phyloP scores from a whole-genome alignment of 2,329 filamentous ascomycete genomes.

The Teratosphaeria destructans region DNA sequence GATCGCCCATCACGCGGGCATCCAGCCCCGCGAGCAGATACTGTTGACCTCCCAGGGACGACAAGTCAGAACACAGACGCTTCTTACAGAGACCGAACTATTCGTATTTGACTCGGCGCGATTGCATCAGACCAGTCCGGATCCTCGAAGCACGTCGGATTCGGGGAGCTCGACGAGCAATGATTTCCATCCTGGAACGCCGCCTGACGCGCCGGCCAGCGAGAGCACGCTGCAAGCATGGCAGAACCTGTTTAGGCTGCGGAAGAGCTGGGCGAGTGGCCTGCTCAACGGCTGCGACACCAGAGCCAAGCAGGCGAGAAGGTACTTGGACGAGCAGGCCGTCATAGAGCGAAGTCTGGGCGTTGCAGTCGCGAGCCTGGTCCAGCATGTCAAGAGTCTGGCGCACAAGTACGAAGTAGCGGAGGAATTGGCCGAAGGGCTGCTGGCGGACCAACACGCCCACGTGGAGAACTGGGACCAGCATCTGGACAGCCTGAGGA shows the following conservation, averaged over 20 bases:
- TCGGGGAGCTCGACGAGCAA: constrained; percentile 30
- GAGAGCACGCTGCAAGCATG: constrained; percentile 76
- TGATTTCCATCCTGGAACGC: constrained; percentile 51
- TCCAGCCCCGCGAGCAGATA: constrained; percentile 71
- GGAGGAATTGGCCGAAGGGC: constrained; percentile 58
- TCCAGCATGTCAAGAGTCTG: constrained; percentile 60
- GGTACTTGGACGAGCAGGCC: constrained; percentile 61
- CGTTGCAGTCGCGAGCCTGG: constrained; percentile 76
- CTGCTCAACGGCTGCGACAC: constrained; percentile 58
- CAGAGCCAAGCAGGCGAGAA: constrained; percentile 52
- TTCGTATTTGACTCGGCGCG: constrained; percentile 77
- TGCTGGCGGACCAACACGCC: constrained; percentile 56
- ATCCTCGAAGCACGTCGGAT: constrained; percentile 32
- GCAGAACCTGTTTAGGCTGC: constrained; percentile 73
- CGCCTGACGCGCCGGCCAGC: constrained; percentile 73
- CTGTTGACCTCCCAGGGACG: constrained; percentile 76
- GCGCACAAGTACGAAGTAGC: constrained; percentile 63
- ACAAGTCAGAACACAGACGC: constrained; percentile 68
- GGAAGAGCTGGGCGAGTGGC: constrained; percentile 67
- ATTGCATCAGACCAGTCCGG: constrained; percentile 18
- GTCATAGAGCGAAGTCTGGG: constrained; percentile 71
- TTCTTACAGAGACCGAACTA: constrained; percentile 79
- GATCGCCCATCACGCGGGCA: constrained; percentile 63
- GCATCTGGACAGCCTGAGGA: constrained; percentile 54
- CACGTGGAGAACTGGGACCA: constrained; percentile 57